A percentile compares a stretch with the other conserved stretches of the same genome.
phyloP scores from a whole-genome alignment of 805 yeast species.

The Kuraishia cidri region DNA sequence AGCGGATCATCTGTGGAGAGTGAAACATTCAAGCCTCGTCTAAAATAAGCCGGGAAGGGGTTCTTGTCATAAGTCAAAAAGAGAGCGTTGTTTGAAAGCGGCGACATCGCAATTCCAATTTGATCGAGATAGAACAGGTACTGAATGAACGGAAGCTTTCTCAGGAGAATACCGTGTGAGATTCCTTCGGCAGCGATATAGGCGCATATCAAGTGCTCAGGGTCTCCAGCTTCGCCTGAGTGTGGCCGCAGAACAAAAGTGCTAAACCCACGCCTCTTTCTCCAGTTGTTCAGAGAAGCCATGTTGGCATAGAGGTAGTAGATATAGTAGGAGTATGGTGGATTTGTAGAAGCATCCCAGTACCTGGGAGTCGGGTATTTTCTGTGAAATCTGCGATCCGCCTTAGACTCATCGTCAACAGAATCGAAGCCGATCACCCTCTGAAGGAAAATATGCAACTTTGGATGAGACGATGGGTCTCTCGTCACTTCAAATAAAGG shows the following conservation, averaged over 20 bases:
- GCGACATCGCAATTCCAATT: conserved; percentile 97
- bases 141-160: conserved; percentile 93
- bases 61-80: conserved; percentile 95
- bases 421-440: conserved; percentile 97
- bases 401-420: conserved; percentile 95
- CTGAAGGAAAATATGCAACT: conserved; percentile 78
- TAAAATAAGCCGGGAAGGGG: conserved; percentile 87
- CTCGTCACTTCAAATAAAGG: conserved; percentile 88
- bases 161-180: conserved; percentile 87
- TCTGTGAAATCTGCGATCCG: conserved; percentile 72
- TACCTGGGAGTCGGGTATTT: conserved; percentile 80
- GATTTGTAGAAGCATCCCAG: conserved; percentile 76
- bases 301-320: conserved; percentile 85
- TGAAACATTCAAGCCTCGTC: conserved; percentile 89
- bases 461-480: conserved; percentile 85
- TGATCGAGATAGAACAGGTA: conserved; percentile 90
- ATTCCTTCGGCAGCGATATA: conserved; percentile 86
- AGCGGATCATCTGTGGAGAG: conserved; percentile 96
- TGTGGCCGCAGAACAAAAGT: conserved; percentile 96
- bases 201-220: conserved; percentile 90
- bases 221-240: conserved; percentile 99
- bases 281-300: conserved; percentile 78
- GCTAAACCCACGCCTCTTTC: conserved; percentile 66
- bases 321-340: conserved; percentile 95
- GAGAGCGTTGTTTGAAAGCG: conserved; percentile 91